A percentile compares a stretch with the other conserved stretches of the same genome.
Evolutionary conservation across 441 rosid genomes (phyloP).

Genomic region (Gossypium davidsonii): DNA sequence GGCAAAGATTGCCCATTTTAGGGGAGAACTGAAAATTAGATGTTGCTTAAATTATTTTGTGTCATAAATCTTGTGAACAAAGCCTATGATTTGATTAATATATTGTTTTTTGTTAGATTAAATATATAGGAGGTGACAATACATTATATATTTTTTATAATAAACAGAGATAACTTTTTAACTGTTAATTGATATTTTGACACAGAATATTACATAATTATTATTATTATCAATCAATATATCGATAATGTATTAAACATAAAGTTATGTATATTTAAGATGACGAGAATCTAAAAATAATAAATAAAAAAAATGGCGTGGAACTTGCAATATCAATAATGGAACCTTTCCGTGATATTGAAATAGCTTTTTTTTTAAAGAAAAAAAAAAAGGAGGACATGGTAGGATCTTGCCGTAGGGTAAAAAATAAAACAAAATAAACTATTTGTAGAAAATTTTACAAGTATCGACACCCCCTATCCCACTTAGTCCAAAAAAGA

Average conservation of each 20-base stretch:
- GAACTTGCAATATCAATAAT: neutral
- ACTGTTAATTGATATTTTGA: no score
- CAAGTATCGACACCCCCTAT: slow-evolving; percentile 13
- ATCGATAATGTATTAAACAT: no score
- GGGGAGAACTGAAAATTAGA: neutral
- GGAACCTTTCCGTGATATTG: slow-evolving; percentile 20
- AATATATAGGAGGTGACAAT: no score
- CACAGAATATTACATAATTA: no score
- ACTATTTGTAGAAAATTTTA: slow-evolving; percentile 10
- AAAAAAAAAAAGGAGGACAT: neutral
- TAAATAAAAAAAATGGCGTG: neutral
- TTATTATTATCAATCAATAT: no score
- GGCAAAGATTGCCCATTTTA: neutral
- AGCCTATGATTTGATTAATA: neutral
- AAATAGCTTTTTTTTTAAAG: neutral
- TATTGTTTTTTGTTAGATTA: neutral
- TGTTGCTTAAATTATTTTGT: neutral
- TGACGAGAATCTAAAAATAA: neutral
- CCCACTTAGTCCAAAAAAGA: slow-evolving; percentile 1
- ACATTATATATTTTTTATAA: no score
- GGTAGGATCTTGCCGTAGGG: slow-evolving; percentile 15
- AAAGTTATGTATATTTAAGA: no score
- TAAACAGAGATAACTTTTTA: no score
- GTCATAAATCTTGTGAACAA: slow-evolving; percentile 1
- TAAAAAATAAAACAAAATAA: slow-evolving; percentile 7